These are phyloP conservation scores for Vanilla planifolia DNA, from an alignment of 106 monocot species.

Conservation along the genomic window DNA sequence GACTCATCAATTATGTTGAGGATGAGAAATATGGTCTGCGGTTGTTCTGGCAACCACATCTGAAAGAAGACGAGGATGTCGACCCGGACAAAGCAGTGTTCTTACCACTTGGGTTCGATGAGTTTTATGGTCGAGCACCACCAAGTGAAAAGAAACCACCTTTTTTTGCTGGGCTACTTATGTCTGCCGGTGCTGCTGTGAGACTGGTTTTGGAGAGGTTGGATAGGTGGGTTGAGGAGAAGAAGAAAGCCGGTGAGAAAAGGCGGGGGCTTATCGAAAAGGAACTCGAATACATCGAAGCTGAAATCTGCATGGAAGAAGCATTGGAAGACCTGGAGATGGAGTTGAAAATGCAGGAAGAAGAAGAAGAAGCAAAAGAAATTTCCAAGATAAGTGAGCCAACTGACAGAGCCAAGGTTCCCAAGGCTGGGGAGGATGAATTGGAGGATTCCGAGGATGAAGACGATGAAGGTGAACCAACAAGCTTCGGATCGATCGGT, in stretches of 20 bases:
- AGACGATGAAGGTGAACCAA: constrained; percentile 54
- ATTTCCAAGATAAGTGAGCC: constrained; percentile 24
- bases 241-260: constrained; percentile 50
- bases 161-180: constrained; percentile 24
- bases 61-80: constrained; percentile 63
- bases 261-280: constrained; percentile 52
- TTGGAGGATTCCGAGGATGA: constrained; percentile 37
- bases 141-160: constrained; percentile 26
- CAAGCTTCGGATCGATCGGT: constrained; percentile 59
- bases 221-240: constrained; percentile 60
- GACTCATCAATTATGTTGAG: constrained; percentile 76
- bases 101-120: constrained; percentile 69
- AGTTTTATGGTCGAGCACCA: constrained; percentile 44
- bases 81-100: constrained; percentile 61
- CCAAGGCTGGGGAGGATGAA: constrained; percentile 37
- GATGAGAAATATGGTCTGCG: constrained; percentile 73
- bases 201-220: constrained; percentile 48
- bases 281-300: constrained; percentile 65
- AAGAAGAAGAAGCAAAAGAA: constrained; percentile 80
- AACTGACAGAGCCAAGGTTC: constrained; percentile 17
- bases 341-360: constrained; percentile 58
- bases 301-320: constrained; percentile 70
- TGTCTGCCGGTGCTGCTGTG: constrained; percentile 28
- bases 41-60: constrained; percentile 73
- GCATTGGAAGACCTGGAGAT: constrained; percentile 64